Conservation (phyloP, 83 land plant species). For the Picea engelmannii region DNA sequence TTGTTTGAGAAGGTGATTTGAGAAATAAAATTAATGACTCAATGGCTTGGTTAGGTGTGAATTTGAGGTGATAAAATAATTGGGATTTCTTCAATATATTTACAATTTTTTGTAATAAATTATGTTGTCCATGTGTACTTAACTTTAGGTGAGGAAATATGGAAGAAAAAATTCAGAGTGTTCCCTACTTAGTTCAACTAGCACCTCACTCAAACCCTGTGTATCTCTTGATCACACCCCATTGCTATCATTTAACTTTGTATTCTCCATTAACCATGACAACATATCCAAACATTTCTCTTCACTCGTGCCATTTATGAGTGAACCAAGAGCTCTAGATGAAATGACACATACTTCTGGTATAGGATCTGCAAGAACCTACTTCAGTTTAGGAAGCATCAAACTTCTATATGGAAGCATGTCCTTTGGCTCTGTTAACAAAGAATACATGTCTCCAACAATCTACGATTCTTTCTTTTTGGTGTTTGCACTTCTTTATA, state of each 20-base stretch:
- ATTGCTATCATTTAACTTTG: slow-evolving; percentile 90
- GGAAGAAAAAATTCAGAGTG: too few species aligned
- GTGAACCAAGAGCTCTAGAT: slow-evolving; percentile 91
- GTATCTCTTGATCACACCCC: slow-evolving; percentile 99
- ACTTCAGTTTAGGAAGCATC: slow-evolving; percentile 99
- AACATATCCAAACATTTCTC: slow-evolving; percentile 96
- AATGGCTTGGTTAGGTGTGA: too few species aligned
- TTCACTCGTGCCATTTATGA: slow-evolving; percentile 97
- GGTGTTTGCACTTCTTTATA: slow-evolving; percentile 94
- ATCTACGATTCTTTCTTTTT: slow-evolving; percentile 46
- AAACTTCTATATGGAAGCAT: slow-evolving; percentile 92
- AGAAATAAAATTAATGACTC: too few species aligned
- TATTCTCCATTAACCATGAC: slow-evolving; percentile 90
- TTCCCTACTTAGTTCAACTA: too few species aligned
- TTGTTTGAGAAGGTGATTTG: too few species aligned
- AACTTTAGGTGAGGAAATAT: too few species aligned
- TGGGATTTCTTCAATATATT: too few species aligned
- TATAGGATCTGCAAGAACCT: slow-evolving; percentile 99
- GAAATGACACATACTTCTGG: slow-evolving; percentile 99
- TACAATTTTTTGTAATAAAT: too few species aligned
- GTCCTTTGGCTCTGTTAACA: slow-evolving; percentile 96
- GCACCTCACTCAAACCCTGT: slow-evolving; percentile 98
- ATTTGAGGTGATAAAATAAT: too few species aligned
- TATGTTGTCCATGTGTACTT: too few species aligned
- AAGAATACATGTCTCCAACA: slow-evolving; percentile 98